Percentiles rank a stretch among this genome's conserved stretches.
phyloP scores from a whole-genome alignment of 2,329 filamentous ascomycete species.

The Didymella exigua region DNA sequence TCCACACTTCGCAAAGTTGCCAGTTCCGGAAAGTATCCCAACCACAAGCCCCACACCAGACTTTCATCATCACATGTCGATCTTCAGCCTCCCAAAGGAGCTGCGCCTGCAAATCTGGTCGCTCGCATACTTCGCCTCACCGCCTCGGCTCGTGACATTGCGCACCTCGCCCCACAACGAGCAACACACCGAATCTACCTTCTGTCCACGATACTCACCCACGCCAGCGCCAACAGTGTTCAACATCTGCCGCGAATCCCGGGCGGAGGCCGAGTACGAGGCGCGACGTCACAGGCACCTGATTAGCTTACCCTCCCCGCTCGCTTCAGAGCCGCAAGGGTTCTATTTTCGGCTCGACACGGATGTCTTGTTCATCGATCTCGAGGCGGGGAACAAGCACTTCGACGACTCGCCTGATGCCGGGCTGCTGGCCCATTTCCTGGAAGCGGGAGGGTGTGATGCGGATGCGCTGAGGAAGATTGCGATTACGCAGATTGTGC shows the following conservation, averaged over 20 bases:
- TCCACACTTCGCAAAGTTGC: conserved; percentile 9
- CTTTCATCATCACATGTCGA: conserved; percentile 19
- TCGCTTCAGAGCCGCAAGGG: background rate
- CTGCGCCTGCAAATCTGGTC: conserved; percentile 32
- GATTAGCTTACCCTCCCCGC: conserved; percentile 14
- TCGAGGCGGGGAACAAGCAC: conserved; percentile 20
- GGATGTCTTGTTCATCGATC: conserved; percentile 26
- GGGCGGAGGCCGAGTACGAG: conserved; percentile 26
- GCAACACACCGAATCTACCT: conserved; percentile 10
- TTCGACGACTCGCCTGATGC: conserved; percentile 28
- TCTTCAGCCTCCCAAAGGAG: conserved; percentile 30
- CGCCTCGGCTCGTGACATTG: conserved; percentile 28
- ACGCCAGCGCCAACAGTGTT: conserved; percentile 21
- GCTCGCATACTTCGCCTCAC: conserved; percentile 24
- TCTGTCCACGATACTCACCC: conserved; percentile 31
- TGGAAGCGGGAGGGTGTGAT: conserved; percentile 15
- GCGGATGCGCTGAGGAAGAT: conserved; percentile 16
- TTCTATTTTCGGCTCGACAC: conserved; percentile 31
- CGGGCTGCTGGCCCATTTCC: conserved; percentile 29
- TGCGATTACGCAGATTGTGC: conserved; percentile 24
- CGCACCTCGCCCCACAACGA: conserved; percentile 23
- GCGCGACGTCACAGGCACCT: conserved; percentile 22
- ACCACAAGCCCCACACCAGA: background rate
- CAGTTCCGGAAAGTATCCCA: conserved; percentile 1
- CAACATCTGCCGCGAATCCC: conserved; percentile 29